Base-by-base conservation (phyloP, 2,329 filamentous ascomycete species). In the Curvularia spicifera region DNA sequence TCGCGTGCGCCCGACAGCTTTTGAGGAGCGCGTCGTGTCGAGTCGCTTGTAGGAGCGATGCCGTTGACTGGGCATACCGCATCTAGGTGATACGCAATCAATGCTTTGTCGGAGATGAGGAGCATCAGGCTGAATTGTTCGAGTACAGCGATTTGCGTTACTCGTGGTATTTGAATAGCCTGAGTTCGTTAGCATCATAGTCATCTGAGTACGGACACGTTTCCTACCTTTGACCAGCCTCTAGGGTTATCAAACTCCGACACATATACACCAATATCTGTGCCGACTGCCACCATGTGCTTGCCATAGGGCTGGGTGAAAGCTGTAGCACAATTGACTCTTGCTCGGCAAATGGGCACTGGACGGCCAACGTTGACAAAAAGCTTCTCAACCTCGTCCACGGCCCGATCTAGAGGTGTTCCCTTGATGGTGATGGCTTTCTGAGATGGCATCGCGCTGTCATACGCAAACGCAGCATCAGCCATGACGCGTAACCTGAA, bases 91-190 rank as follows among this genome's bases (percentile, higher is more conserved):
- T 97, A 97, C 2, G 94, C 93, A 64, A 97, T 91, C 26, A 99
- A 82, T 13, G 91, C 89, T 74, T 93, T 93, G 77, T 99, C 95
- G 0, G 94, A 88, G 64, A 98, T 93, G 59, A 99, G 84, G 28
- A 99, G 82, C 75, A 96, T 95, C 13, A 98, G 83, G 43, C 92
- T 95, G 75, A 98, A 98, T 65, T 98, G 95, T 73, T 99, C 96
- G 6, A 99, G 85, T 0, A 99, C 91, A 0, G 95, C 89, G 47
- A 99, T 91, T 74, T 99, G 95, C 2, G 94, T 96, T 15, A 99
- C 93, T 56, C 88, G 87, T 45, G 81, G 81, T 65, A 88, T 87
- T 73, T 88, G 86, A 24, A 97, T 92, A 7, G 91, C 88, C 90
- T 96, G 70, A 3, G 52, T 45, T 33, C 48, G 29, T 81, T 71